Evolutionary conservation across 2,329 filamentous ascomycete genomes (phyloP).

Genomic region (Pestalotiopsis sp.): DNA sequence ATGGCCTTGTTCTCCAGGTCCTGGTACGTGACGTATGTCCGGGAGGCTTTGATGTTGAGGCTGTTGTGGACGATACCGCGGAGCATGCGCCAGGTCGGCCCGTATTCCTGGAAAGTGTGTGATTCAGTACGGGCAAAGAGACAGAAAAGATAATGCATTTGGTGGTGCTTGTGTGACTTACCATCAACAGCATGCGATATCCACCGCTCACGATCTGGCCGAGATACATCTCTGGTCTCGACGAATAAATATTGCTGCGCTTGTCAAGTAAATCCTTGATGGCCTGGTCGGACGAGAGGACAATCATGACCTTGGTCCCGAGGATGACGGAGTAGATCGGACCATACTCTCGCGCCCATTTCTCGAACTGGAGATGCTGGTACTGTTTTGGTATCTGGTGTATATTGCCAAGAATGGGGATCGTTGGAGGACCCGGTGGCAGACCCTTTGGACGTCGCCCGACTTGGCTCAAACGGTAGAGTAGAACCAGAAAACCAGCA

Average conservation of each 20-base stretch:
- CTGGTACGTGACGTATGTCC: constrained; percentile 57
- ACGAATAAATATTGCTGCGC: constrained; percentile 51
- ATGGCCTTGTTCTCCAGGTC: constrained; percentile 58
- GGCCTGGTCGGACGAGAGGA: constrained; percentile 45
- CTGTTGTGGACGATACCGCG: constrained; percentile 45
- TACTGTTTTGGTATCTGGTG: constrained; percentile 48
- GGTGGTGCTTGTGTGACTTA: constrained; percentile 1
- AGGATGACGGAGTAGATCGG: constrained; percentile 55
- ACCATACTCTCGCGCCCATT: constrained; percentile 56
- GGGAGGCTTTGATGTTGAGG: constrained; percentile 48
- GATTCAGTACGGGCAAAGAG: neutral
- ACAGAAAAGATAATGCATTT: neutral
- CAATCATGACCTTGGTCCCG: constrained; percentile 48
- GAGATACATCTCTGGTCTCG: constrained; percentile 45
- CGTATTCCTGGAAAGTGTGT: constrained; percentile 29
- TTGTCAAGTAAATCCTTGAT: constrained; percentile 57
- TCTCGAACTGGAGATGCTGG: constrained; percentile 48
- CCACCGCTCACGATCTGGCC: constrained; percentile 34
- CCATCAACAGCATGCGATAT: constrained; percentile 22
- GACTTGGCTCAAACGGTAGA: constrained; percentile 14
- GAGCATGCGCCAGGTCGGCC: constrained; percentile 36
- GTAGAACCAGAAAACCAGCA: neutral
- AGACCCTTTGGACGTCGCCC: constrained; percentile 35
- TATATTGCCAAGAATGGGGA: constrained; percentile 55
- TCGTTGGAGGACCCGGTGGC: constrained; percentile 53